phyloP scores from a whole-genome alignment of 2,329 filamentous ascomycete species.

The Pleoardoris graminearum region DNA sequence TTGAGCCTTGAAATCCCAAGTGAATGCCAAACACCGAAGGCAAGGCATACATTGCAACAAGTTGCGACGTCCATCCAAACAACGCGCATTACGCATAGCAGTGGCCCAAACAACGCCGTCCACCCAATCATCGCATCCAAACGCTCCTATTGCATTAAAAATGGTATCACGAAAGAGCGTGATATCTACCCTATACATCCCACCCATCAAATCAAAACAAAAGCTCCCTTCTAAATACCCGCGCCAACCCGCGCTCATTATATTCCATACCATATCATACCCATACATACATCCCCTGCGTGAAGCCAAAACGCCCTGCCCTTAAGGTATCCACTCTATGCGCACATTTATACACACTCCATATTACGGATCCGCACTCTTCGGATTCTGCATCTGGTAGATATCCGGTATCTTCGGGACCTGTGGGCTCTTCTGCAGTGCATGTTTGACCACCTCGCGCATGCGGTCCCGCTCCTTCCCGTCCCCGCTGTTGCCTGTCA shows the following conservation, averaged over 20 bases:
- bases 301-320: too few relatives aligned
- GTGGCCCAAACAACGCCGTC: too few relatives aligned
- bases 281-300: neutral
- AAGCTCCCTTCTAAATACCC: too few relatives aligned
- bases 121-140: too few relatives aligned
- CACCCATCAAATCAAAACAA: neutral
- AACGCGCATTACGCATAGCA: too few relatives aligned
- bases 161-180: neutral
- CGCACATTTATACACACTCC: too few relatives aligned
- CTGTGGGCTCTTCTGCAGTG: conserved; percentile 49
- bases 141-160: neutral
- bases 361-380: conserved; percentile 39
- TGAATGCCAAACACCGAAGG: too few relatives aligned
- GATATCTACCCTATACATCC: neutral
- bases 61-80: too few relatives aligned
- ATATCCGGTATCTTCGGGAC: conserved; percentile 55
- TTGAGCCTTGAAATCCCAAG: too few relatives aligned
- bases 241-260: neutral
- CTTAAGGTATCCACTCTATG: too few relatives aligned
- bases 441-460: conserved; percentile 41
- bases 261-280: neutral
- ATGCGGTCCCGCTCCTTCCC: conserved; percentile 46
- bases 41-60: too few relatives aligned
- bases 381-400: conserved; percentile 44
- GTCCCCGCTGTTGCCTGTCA: conserved; percentile 60